These are phyloP conservation scores for Candida sphagnicola DNA, from an alignment of 805 yeast species.

Conservation along the genomic window DNA sequence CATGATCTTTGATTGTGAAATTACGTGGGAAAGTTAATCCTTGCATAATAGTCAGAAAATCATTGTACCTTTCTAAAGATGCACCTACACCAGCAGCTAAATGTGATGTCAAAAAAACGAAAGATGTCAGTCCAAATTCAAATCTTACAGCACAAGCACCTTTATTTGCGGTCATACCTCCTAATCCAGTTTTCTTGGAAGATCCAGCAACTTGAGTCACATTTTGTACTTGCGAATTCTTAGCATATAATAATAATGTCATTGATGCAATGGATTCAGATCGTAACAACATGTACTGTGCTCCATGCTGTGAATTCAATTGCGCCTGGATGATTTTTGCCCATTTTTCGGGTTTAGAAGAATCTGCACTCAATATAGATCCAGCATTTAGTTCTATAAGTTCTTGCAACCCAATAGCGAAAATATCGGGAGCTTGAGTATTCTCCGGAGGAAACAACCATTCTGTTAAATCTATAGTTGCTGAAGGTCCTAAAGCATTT, in stretches of 20 bases:
- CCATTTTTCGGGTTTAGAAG: slow-evolving; percentile 77
- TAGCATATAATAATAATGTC: slow-evolving; percentile 60
- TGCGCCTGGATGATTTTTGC: slow-evolving; percentile 61
- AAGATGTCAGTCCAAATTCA: slow-evolving; percentile 71
- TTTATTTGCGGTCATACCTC: slow-evolving; percentile 96
- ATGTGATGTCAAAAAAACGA: slow-evolving; percentile 87
- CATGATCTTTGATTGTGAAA: slow-evolving; percentile 67
- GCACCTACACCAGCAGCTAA: slow-evolving; percentile 89
- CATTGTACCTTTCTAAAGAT: slow-evolving; percentile 79
- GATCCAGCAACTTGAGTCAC: slow-evolving; percentile 90
- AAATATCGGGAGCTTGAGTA: slow-evolving; percentile 62
- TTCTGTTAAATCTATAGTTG: slow-evolving; percentile 52
- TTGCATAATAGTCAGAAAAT: slow-evolving; percentile 68
- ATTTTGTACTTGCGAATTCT: slow-evolving; percentile 21
- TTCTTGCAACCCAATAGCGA: slow-evolving; percentile 91
- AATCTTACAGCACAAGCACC: slow-evolving; percentile 95
- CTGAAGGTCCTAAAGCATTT: slow-evolving; percentile 55
- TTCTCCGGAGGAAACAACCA: slow-evolving; percentile 81
- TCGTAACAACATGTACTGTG: slow-evolving; percentile 57
- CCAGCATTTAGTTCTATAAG: slow-evolving; percentile 91
- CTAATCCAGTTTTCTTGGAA: slow-evolving; percentile 91
- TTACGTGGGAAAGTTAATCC: slow-evolving; percentile 81
- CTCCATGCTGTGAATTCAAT: slow-evolving; percentile 42
- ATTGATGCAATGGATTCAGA: slow-evolving; percentile 75
- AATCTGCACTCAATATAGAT: slow-evolving; percentile 81